phyloP scores from a whole-genome alignment of 139 green algal species.

The Astrephomene gubernaculifera region DNA sequence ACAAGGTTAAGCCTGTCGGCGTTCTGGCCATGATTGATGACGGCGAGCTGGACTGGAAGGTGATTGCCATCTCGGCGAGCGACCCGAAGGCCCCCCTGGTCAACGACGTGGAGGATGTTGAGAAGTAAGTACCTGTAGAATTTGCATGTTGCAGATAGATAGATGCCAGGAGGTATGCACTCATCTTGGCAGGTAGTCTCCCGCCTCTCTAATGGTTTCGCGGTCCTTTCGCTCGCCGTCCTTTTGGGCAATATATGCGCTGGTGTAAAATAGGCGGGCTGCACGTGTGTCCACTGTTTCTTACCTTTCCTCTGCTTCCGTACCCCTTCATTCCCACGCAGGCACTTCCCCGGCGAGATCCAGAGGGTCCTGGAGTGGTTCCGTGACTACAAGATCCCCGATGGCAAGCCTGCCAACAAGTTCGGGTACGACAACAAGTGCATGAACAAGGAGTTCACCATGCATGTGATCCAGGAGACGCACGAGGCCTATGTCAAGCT shows the following conservation, averaged over 20 bases:
- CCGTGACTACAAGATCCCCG: slow-evolving; percentile 99
- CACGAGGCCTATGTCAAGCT: slow-evolving; percentile 71
- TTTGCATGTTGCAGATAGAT: too few species aligned
- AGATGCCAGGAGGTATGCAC: too few species aligned
- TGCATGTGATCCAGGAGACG: slow-evolving; percentile 76
- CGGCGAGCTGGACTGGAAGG: slow-evolving; percentile 99
- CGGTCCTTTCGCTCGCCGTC: background rate
- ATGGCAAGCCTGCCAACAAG: slow-evolving; percentile 96
- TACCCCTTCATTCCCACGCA: slow-evolving; percentile 51
- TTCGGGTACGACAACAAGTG: slow-evolving; percentile 95
- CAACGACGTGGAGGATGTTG: slow-evolving; percentile 97
- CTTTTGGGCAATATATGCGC: too few species aligned
- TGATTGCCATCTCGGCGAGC: slow-evolving; percentile 91
- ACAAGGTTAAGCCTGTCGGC: slow-evolving; percentile 83
- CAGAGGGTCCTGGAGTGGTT: slow-evolving; percentile 96
- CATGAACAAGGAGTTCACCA: slow-evolving; percentile 87
- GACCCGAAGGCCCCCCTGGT: slow-evolving; percentile 93
- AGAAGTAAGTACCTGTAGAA: slow-evolving; percentile 75
- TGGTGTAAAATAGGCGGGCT: too few species aligned
- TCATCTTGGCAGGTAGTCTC: too few species aligned
- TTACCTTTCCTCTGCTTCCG: background rate
- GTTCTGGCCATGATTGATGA: slow-evolving; percentile 99
- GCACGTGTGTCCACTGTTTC: too few species aligned
- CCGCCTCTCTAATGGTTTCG: background rate
- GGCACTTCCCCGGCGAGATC: slow-evolving; percentile 95